Evolutionary conservation across 2,329 filamentous ascomycete species (phyloP), one percentile per base, ranked within the genome.

Genomic region (Mycosphaerella arachidis): DNA sequence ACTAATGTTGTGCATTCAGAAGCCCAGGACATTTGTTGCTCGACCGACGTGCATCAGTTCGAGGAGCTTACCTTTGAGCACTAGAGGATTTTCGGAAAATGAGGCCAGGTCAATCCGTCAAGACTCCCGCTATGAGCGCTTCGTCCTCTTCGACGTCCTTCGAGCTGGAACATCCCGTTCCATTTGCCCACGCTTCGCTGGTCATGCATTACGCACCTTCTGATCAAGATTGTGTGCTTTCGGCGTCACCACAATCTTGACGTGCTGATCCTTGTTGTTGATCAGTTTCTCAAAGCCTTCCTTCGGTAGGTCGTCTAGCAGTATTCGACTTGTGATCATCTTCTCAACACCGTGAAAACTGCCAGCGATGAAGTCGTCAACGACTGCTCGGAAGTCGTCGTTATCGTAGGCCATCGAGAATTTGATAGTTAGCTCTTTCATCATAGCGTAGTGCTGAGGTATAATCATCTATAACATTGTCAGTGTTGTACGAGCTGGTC

Each of bases 391-490:
- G 30, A 67, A 64, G 35, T 66, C 62, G 13, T 51, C 24, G 35
- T 65, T 55, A 40, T 66, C 61, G 31, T 66, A 66, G 1, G 62
- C 64, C 57, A 66, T 55, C n/a, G 52, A 58, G 2, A 56, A 57
- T 20, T 59, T 56, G 16, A 66, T 54, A 8, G 53, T 56, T 29
- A 66, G 53, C 40, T 67, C 63, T 53, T 67, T 66, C 53, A 61
- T 37, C 63, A 67, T 65, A 46, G 57, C 57, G 16, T 46, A 46
- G 16, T 37, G 53, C 13, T 20, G 24, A 3, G 59, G 59, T 4
- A 64, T 35, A 16, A 58, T 53, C n/a, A 61, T 55, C 58, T 63
- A 53, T 43, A 46, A 51, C n/a, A 8, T 8, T 12, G 9, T 56
- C 53, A 61, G 48, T 16, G 33, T 12, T 27, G 48, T 56, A 1